Percentiles rank a stretch among this genome's conserved stretches.
Evolutionary conservation across 163 green algal genomes (phyloP).

Genomic region (Scenedesmus sp.): DNA sequence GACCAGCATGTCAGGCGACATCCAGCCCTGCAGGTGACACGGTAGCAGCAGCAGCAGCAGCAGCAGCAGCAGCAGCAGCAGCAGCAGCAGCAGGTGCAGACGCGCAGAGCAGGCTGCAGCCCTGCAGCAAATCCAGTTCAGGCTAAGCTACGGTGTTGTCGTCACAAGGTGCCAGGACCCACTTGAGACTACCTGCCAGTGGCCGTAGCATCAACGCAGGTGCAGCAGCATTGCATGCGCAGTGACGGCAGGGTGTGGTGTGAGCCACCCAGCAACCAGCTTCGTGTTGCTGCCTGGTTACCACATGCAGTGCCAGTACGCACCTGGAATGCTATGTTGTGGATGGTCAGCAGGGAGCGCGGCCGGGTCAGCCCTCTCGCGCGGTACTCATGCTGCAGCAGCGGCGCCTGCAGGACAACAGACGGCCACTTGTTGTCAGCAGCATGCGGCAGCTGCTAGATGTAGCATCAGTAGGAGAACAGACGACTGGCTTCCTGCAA

Average conservation of each 20-base stretch:
- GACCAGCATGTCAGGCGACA: background rate
- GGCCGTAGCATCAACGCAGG: too few species aligned
- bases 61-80: background rate
- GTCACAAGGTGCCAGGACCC: too few species aligned
- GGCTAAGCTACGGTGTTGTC: too few species aligned
- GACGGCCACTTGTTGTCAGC: background rate
- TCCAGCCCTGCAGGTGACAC: background rate
- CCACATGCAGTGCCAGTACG: too few species aligned
- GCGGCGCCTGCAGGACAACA: conserved; percentile 49
- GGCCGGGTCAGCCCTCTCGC: conserved; percentile 55
- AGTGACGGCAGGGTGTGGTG: too few species aligned
- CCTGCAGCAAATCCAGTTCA: too few species aligned
- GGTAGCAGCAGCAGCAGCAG: background rate
- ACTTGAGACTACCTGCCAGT: too few species aligned
- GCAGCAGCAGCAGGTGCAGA: background rate
- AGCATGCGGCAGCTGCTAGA: background rate
- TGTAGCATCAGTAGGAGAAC: background rate
- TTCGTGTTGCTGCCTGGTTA: background rate
- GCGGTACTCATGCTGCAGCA: conserved; percentile 70
- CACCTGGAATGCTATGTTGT: conserved; percentile 96
- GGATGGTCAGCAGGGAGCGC: conserved; percentile 93
- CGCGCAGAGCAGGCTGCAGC: background rate
- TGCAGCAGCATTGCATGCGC: too few species aligned
- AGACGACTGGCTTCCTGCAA: background rate
- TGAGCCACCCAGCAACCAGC: background rate